Base-by-base conservation (phyloP, 345 rosid genomes). In the Populus pruinosa region DNA sequence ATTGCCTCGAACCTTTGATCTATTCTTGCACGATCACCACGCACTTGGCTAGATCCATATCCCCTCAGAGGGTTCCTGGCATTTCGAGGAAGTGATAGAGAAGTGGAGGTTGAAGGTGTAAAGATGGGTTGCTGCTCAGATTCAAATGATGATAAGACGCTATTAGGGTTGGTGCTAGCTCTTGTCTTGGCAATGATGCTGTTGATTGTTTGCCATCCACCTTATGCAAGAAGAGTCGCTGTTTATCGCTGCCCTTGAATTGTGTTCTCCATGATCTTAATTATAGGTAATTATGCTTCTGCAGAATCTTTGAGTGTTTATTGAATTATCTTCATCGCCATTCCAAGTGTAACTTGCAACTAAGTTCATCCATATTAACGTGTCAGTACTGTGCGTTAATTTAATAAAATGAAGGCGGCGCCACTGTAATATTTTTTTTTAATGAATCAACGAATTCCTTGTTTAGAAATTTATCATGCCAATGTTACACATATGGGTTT, bases 71-170 rank as follows among this genome's bases (percentile, higher is more conserved):
- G 47, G 11, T 43, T 43, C 47, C 3, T 43, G 47, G 47, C 47
- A 43, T 11, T 11, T 43, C 3, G 4, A 43, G 47, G 4, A 10
- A 43, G 44, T 2, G 33, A 31, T 31, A 17, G 14, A 72, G 31
- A 73, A 13, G 62, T 20, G 69, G 56, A 70, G 68, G 33, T 35
- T 78, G 64, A 71, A 64, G 44, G 21, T 8, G 55, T 43, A 43
- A 27, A 69, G 38, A 85, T 88, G 89, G 86, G 77, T 13, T 83
- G 86, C 86, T 81, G 91, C 75, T 50, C 62, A 8, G 89, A 78
- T 5, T 33, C 65, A 2, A 80, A 73, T 49, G 85, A 78, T n/a
- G 84, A 76, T 56, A 38, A 61, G 17, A 63, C 33, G 68, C 53
- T 83, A 71, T 47, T 75, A 29, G 78, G 78, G 56, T 18, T 85